Base-by-base conservation (phyloP, 768 basidiomycete genomes). In the Scleroderma bovista region DNA sequence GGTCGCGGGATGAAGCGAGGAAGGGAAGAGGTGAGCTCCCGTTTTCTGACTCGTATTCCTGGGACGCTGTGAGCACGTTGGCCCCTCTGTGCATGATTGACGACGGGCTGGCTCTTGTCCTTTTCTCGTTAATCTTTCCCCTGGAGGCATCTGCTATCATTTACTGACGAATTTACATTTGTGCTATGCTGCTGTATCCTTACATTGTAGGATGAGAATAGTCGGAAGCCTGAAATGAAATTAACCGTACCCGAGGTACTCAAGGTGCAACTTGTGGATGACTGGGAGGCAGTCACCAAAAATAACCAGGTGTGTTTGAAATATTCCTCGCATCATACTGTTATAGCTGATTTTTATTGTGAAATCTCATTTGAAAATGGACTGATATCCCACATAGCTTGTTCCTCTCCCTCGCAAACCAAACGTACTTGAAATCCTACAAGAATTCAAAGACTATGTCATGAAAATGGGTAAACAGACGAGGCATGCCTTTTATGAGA, bases 251-350 rank as follows among this genome's bases (percentile, higher is more conserved):
- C 95, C 0, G 96, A 97, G 59, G 66, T 78, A n/a, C 76, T 98
- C 54, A 97, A 96, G 66, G 78, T 83, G 26, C 76, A 87, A 42
- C 75, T 99, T 33, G 93, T 98, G 2, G 93, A 98, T 61, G 96
- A 98, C 58, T 99, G 96, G 96, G 95, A 98, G 68, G 81, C 85
- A 5, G 84, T 98, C 34, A 98, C 96, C 47, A 97, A 96, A 73
- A 89, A 93, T 63, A 83, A 84, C 57, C 88, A 93, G 79, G 95
- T 87, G 51, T 23, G 69, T 54, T 22, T 20, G 39, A n/a, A n/a
- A n/a, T n/a, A n/a, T n/a, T n/a, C n/a, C n/a, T n/a, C 32, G 45
- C 15, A 24, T 8, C 36, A 38, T 15, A 34, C 44, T 36, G 17
- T 19, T 44, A 15, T 22, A 31, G 20, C 34, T 38, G 11, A n/a